phyloP scores from a whole-genome alignment of 345 rosid genomes.

The Gossypioides kirkii region DNA sequence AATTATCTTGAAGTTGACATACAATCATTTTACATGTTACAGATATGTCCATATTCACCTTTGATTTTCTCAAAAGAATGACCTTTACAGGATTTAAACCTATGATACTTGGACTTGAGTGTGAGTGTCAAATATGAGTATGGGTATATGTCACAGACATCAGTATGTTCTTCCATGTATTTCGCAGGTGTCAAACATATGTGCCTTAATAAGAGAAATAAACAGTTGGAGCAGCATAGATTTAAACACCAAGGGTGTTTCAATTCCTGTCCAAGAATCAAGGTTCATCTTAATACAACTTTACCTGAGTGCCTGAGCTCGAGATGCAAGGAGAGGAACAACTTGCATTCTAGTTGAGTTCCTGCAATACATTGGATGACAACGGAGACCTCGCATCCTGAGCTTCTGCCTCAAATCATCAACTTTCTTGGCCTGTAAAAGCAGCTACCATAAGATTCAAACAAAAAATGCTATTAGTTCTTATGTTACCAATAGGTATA shows the following conservation, averaged over 20 bases:
- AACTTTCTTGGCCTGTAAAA: slow-evolving; percentile 57
- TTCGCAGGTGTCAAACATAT: not conserved
- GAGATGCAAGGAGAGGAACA: slow-evolving; percentile 87
- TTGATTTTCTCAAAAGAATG: not conserved
- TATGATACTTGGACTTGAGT: not conserved
- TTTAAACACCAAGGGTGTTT: not conserved
- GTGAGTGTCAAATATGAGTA: not conserved
- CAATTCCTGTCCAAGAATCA: not conserved
- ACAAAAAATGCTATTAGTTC: not conserved
- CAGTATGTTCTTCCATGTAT: not conserved
- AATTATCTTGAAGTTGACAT: not conserved
- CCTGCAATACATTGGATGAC: slow-evolving; percentile 96
- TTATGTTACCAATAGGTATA: not conserved
- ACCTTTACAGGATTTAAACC: not conserved
- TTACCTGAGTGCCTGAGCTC: slow-evolving; percentile 93
- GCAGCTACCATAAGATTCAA: slow-evolving; percentile 17
- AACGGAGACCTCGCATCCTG: slow-evolving; percentile 89
- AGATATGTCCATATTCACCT: not conserved
- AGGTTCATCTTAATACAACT: not conserved
- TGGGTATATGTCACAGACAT: not conserved
- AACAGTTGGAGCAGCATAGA: not conserved
- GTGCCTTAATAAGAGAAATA: not conserved
- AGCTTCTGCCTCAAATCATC: slow-evolving; percentile 94
- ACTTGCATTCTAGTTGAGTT: slow-evolving; percentile 71
- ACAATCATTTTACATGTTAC: not conserved